Conservation (phyloP, 1,139 yeast genomes). For the Ogataea hybrid region DNA sequence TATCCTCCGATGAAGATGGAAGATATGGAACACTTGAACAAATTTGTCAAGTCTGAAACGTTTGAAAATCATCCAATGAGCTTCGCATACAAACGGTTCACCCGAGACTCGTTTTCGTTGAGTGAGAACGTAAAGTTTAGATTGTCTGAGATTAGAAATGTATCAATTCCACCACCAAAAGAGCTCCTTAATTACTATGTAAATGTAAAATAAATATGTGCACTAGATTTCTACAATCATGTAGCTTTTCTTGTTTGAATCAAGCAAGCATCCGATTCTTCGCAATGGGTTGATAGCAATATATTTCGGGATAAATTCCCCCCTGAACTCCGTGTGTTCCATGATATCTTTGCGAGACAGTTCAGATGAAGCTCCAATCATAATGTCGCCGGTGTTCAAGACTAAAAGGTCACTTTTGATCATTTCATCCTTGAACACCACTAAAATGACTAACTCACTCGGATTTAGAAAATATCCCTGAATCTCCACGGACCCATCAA, state of each 20-base stretch:
- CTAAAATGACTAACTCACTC: conserved; percentile 12
- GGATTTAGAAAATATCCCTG: conserved; percentile 12
- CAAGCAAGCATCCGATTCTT: conserved; percentile 42
- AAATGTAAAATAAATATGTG: conserved; percentile 1
- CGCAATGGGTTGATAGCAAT: conserved; percentile 33
- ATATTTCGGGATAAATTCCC: conserved; percentile 14
- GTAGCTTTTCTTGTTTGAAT: conserved; percentile 39
- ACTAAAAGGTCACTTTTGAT: neutral
- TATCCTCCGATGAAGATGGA: conserved; percentile 16
- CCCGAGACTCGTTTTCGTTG: conserved; percentile 7
- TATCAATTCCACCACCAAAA: conserved; percentile 8
- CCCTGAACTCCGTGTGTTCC: conserved; percentile 6
- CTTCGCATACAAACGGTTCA: conserved; percentile 8
- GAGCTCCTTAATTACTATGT: conserved; percentile 10
- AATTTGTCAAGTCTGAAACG: conserved; percentile 6
- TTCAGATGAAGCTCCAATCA: neutral
- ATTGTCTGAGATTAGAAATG: conserved; percentile 3
- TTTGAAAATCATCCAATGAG: conserved; percentile 1
- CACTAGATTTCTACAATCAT: conserved; percentile 31
- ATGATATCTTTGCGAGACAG: conserved; percentile 2
- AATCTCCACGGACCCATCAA: conserved; percentile 9
- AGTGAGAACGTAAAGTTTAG: conserved; percentile 9
- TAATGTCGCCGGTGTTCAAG: neutral
- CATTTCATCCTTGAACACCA: conserved; percentile 2
- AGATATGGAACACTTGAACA: conserved; percentile 20